Conservation (phyloP, 140 eudicot genomes). For the Senecio squalidus region DNA sequence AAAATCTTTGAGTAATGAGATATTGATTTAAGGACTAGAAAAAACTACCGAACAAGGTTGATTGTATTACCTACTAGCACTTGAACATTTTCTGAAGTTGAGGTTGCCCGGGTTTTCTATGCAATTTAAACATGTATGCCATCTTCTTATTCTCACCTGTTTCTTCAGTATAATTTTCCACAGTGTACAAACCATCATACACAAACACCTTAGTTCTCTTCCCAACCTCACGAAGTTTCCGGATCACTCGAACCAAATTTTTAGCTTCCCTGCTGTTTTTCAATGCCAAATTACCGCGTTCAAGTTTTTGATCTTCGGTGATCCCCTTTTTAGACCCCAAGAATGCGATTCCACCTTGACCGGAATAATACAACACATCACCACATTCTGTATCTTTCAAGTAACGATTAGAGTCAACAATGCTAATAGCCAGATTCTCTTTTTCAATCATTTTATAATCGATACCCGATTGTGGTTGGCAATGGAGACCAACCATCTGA, state of each 20-base stretch:
- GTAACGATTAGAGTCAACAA: neutral
- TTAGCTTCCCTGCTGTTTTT: neutral
- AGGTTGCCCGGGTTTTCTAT: neutral
- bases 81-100: too few relatives aligned
- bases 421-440: neutral
- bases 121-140: neutral
- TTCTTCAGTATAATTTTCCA: neutral
- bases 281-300: neutral
- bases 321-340: neutral
- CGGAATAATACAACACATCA: neutral
- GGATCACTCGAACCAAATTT: neutral
- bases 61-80: too few relatives aligned
- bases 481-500: slow-evolving; percentile 1
- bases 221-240: neutral
- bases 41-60: too few relatives aligned
- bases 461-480: neutral
- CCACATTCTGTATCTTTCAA: neutral
- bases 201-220: neutral
- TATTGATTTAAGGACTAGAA: too few relatives aligned
- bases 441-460: neutral
- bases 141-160: neutral
- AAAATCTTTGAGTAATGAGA: too few relatives aligned
- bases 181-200: slow-evolving; percentile 5
- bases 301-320: slow-evolving; percentile 3
- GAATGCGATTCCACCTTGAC: slow-evolving; percentile 6